Conservation (phyloP, 2,329 filamentous ascomycete species). For the Fusarium xyrophilum region DNA sequence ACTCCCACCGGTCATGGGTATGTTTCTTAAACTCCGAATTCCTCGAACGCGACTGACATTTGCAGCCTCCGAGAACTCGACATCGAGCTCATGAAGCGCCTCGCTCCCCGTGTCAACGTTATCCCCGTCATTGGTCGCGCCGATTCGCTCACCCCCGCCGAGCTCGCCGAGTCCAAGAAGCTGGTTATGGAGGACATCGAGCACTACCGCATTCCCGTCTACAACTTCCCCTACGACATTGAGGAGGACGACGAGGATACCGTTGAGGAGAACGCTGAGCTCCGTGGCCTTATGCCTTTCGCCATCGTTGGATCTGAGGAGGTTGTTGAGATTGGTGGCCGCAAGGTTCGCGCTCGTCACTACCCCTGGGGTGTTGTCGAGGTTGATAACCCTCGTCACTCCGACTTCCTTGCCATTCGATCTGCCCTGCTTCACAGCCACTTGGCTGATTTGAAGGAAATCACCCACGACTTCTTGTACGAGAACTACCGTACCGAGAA, state of each 20-base stretch:
- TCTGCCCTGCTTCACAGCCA: constrained; percentile 97
- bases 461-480: constrained; percentile 99
- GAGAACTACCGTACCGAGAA: constrained; percentile 99
- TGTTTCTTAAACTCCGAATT: constrained; percentile 38
- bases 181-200: constrained; percentile 99
- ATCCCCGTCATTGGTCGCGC: constrained; percentile 99
- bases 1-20: constrained; percentile 95
- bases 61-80: constrained; percentile 93
- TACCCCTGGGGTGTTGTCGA: constrained; percentile 99
- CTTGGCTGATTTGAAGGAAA: constrained; percentile 97
- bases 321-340: constrained; percentile 89
- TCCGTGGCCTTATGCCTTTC: constrained; percentile 97
- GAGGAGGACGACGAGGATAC: constrained; percentile 99
- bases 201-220: constrained; percentile 98
- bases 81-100: constrained; percentile 99
- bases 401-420: constrained; percentile 96
- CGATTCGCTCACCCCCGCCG: constrained; percentile 93
- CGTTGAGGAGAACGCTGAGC: constrained; percentile 97
- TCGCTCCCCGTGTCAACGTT: constrained; percentile 97
- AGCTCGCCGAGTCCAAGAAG: constrained; percentile 99
- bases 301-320: constrained; percentile 99
- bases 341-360: constrained; percentile 90
- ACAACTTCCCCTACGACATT: constrained; percentile 99
- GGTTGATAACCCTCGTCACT: constrained; percentile 98
- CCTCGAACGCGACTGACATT: not conserved